Conservation (phyloP, 495 filamentous ascomycete genomes). For the Staphylotrichum tortipilum region DNA sequence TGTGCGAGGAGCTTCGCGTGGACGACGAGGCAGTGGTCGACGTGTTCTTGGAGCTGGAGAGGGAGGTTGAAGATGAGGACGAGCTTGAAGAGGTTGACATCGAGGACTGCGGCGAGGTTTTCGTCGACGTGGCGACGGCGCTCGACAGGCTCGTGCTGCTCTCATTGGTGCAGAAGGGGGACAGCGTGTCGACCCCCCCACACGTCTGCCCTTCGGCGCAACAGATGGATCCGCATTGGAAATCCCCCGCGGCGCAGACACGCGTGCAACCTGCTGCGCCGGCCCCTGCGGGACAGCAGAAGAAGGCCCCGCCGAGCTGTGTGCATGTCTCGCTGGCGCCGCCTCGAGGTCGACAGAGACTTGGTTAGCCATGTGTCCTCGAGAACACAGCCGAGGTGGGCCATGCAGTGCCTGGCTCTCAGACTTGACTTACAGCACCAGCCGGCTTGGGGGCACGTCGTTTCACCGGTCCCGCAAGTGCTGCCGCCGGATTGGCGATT, state of each 20-base stretch:
- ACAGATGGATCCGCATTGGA: conserved; percentile 19
- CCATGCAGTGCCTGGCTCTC: too few relatives aligned
- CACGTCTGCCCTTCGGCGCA: conserved; percentile 17
- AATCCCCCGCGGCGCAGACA: conserved; percentile 18
- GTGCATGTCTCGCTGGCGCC: conserved; percentile 13
- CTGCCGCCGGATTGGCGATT: neutral
- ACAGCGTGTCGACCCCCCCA: conserved; percentile 3
- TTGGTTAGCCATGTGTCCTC: neutral
- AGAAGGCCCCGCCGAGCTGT: conserved; percentile 10
- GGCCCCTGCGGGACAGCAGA: conserved; percentile 13
- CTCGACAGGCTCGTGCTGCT: neutral
- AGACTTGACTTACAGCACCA: conserved; percentile 17
- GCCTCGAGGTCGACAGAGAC: neutral
- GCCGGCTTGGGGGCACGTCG: conserved; percentile 13
- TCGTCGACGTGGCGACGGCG: neutral
- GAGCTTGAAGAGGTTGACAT: neutral
- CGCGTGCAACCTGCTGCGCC: conserved; percentile 7
- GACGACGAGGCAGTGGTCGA: neutral
- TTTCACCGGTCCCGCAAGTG: conserved; percentile 9
- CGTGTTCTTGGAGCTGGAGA: neutral
- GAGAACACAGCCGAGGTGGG: too few relatives aligned
- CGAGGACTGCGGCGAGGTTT: neutral
- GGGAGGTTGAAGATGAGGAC: neutral
- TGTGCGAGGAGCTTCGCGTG: neutral
- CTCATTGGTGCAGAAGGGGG: conserved; percentile 10